Conservation (phyloP, 768 basidiomycete species). For the Naganishia vaughanmartiniae region DNA sequence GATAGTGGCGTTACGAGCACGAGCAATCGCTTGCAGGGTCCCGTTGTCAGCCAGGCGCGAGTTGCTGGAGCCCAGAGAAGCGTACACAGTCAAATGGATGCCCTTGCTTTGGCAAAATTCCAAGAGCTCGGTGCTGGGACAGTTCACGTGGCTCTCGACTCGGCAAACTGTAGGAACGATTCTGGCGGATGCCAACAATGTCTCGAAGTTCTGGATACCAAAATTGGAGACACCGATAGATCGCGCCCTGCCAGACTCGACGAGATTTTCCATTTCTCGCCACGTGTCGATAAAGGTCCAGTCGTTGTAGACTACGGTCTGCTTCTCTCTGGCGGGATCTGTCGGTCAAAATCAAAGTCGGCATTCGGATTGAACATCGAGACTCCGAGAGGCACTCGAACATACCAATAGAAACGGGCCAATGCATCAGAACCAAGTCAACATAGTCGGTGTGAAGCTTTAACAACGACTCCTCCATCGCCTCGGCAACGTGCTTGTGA, state of each 20-base stretch:
- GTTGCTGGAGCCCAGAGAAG: slow-evolving; percentile 55
- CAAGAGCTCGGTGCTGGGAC: slow-evolving; percentile 61
- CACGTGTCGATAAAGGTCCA: slow-evolving; percentile 77
- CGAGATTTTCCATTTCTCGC: slow-evolving; percentile 70
- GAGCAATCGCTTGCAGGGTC: slow-evolving; percentile 41
- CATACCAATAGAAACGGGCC: slow-evolving; percentile 31
- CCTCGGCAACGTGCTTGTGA: slow-evolving; percentile 31
- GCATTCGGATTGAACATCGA: background rate
- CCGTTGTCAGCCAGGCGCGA: slow-evolving; percentile 44
- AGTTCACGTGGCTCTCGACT: slow-evolving; percentile 54
- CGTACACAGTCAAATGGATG: slow-evolving; percentile 67
- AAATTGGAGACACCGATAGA: slow-evolving; percentile 70
- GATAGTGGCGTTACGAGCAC: slow-evolving; percentile 55
- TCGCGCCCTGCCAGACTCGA: slow-evolving; percentile 52
- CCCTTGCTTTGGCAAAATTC: slow-evolving; percentile 60
- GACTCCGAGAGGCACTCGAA: too few relatives aligned
- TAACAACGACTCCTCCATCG: slow-evolving; percentile 53
- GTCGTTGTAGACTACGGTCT: slow-evolving; percentile 54
- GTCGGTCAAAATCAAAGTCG: background rate
- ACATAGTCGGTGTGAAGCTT: slow-evolving; percentile 68
- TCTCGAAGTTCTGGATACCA: slow-evolving; percentile 64
- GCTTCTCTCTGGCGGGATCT: slow-evolving; percentile 26
- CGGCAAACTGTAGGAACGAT: slow-evolving; percentile 71
- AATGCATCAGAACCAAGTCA: slow-evolving; percentile 64
- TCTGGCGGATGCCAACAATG: slow-evolving; percentile 64